Evolutionary conservation across 1,139 yeast genomes (phyloP), one percentile per base, ranked within the genome.

Genomic region (Blastobotrys aristatus): DNA sequence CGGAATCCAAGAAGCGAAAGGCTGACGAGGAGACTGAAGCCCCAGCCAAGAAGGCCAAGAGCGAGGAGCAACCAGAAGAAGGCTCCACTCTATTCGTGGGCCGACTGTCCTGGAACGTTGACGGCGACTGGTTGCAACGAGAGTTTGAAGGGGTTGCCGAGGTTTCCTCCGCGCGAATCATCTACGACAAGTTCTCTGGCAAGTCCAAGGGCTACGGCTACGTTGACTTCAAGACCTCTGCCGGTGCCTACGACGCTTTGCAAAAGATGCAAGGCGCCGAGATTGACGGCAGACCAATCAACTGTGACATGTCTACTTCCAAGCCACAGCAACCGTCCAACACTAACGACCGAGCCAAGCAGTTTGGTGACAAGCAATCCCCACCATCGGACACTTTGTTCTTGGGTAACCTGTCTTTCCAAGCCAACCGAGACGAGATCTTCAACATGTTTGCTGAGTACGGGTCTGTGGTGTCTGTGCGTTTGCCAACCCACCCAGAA

Each of bases 131-230:
- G 96, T 80, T 92, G 68, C 76, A 76, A 69, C 75, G 82, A 58
- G 97, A 88, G 74, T 92, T 92, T 68, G 39, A 21, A 3, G 78
- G 77, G 55, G 66, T 79, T 58, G 95, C 90, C 43, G 95, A 95
- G 69, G 92, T 89, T 53, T 62, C 79, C 41, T 69, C 82, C 61
- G 97, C 97, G 57, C 84, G 98, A 74, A 96, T 92, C 59, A 86
- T 92, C 66, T 81, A 83, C 72, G 97, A 92, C 72, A 84, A 94
- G 73, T 85, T 82, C 57, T 77, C 94, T 50, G 96, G 96, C 61
- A 86, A 87, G 73, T 87, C 96, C 48, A 84, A 94, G 77, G 98
- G 98, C 68, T 92, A 85, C 76, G 98, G 98, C 63, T 92, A 92
- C 73, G 96, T 92, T 69, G 98, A 92, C 68, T 92, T 92, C 65